Evolutionary conservation across 208 protist species (phyloP).

Genomic region (Herpetomonas muscarum): DNA sequence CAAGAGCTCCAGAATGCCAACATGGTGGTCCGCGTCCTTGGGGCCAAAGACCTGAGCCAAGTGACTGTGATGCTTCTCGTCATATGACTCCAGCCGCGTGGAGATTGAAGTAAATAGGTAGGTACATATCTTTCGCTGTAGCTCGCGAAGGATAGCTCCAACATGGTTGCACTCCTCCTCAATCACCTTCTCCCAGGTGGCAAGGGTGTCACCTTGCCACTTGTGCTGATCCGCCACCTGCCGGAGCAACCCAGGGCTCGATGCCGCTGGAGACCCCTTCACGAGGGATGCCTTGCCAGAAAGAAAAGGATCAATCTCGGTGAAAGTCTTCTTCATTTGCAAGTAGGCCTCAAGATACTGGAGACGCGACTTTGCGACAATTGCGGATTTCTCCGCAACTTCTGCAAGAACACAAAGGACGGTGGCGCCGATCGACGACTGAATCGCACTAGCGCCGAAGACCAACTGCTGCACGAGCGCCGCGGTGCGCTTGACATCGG

Average conservation of each 20-base stretch:
- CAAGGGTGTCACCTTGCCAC: background rate
- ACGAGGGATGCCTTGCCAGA: background rate
- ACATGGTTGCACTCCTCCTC: background rate
- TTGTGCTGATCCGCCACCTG: constrained; percentile 5
- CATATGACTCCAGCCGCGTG: background rate
- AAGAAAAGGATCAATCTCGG: constrained; percentile 14
- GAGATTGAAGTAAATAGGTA: background rate
- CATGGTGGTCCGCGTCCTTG: background rate
- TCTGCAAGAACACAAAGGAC: constrained; percentile 11
- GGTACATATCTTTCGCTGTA: background rate
- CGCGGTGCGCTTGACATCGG: constrained; percentile 1
- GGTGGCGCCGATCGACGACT: constrained; percentile 10
- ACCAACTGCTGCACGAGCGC: constrained; percentile 6
- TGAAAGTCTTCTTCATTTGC: background rate
- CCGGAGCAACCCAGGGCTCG: constrained; percentile 1
- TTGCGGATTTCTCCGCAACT: background rate
- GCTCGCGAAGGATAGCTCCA: background rate
- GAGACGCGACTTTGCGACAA: constrained; percentile 1
- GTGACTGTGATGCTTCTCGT: background rate
- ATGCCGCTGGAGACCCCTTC: constrained; percentile 10
- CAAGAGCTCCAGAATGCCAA: background rate
- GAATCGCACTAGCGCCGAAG: constrained; percentile 6
- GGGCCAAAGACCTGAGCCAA: background rate
- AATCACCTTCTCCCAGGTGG: background rate
- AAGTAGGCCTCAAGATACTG: constrained; percentile 11